Evolutionary conservation across 257 asterid species (phyloP), one percentile per base, ranked within the genome.

Genomic region (Oldenlandia corymbosa): DNA sequence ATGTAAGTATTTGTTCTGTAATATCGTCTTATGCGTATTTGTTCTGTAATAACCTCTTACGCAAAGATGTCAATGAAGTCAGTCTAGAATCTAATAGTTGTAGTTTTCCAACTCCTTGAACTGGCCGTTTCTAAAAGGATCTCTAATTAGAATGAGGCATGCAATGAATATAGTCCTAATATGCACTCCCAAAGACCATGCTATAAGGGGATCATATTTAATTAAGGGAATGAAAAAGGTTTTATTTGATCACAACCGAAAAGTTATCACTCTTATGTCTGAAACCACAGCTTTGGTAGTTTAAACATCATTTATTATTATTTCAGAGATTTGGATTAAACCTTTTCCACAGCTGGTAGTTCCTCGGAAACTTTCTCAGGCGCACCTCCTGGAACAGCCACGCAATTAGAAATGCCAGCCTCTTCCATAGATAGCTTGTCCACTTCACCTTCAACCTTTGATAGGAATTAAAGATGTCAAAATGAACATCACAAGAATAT

Each of bases 361-460:
- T 81, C 81, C 69, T 83, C 78, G 71, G 93, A 85, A 68, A 85
- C 82, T 36, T 77, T 59, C 67, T 81, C 95, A 41, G 95, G 96
- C 34, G 96, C 95, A 58, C 95, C 96, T 27, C 75, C 73, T 12
- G 95, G 96, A 62, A 88, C 96, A 67, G 95, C 87, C 65, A 84
- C 88, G 34, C 96, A 88, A 59, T 85, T 86, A 54, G 18, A 47
- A 75, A 68, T 76, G 63, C 96, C 95, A 67, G 90, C 95, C 80
- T 86, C 96, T 71, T 84, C 91, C 62, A 88, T 46, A 16, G 96
- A 88, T 67, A 88, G 81, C 79, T 88, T 88, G 78, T 88, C 96
- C 10, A 84, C 42, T 75, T 88, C 96, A 62, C 96, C 95, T 78
- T 88, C 96, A 73, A 86, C 96, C 96, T 88, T 70, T 54, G 20